Base-by-base conservation (phyloP, 768 basidiomycete species). In the Chalciporus pseudorubinellus region DNA sequence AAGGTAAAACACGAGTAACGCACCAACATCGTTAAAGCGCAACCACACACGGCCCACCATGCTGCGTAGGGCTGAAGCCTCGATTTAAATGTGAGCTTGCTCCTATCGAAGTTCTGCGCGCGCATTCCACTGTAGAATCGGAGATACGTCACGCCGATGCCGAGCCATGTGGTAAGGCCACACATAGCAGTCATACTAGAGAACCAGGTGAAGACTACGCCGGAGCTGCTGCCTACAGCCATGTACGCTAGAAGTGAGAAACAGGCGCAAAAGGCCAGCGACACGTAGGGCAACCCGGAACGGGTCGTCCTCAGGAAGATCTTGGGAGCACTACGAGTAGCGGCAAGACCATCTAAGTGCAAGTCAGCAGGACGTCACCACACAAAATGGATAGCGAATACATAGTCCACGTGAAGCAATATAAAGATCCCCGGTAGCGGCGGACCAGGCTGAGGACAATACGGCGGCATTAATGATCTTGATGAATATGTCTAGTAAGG, bases 331-430 rank as follows among this genome's bases (percentile, higher is more conserved):
- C 77, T 72, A 2, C 74, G 74, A 21, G 74, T 71, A 46, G 74
- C 57, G 18, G 81, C 78, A 28, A 83, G 73, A 53, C 77, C 77
- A 53, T 82, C 51, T 80, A 73, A 0, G 72, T 56, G 53, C 69
- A 70, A 57, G 31, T 70, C 4, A 57, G 39, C 26, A 6, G 20
- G 11, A 29, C 34, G 28, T 2, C 13, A 10, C 39, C 3, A 51
- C 5, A 14, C 12, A 42, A 21, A 26, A 39, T 12, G 26, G 44
- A 8, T 36, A 20, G 20, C 3, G 3, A 39, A 26, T 58, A 69
- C 71, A 73, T 22, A 73, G 50, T 16, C 63, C 64, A 10, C 73
- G 59, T 3, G 70, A 72, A 31, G 65, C 57, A 24, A 63, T 59
- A 43, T 72, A 74, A 46, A 74, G 51, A 46, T 72, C 67, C 39